Conservation (phyloP, 192 early-diverging fungal species). For the Backusella westeae region DNA sequence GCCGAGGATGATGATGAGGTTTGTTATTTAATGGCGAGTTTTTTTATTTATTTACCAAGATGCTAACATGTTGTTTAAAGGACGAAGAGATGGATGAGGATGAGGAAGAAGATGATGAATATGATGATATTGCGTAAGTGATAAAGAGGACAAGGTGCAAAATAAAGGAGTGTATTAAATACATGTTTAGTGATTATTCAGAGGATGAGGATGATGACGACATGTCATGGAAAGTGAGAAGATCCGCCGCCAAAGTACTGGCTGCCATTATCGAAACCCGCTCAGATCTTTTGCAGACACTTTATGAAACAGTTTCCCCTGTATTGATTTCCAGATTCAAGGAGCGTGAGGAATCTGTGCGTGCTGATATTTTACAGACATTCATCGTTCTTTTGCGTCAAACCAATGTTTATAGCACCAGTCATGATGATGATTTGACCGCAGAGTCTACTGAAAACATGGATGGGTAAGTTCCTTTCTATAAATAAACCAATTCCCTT, state of each 20-base stretch:
- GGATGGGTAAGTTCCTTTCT: background rate
- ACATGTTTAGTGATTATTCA: slow-evolving; percentile 60
- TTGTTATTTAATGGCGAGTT: slow-evolving; percentile 38
- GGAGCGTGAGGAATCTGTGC: slow-evolving; percentile 85
- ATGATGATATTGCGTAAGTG: slow-evolving; percentile 51
- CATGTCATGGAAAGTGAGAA: slow-evolving; percentile 89
- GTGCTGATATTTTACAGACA: slow-evolving; percentile 73
- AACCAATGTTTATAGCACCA: slow-evolving; percentile 48
- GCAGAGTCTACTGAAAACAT: background rate
- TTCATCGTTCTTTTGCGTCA: slow-evolving; percentile 66
- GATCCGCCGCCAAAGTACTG: slow-evolving; percentile 73
- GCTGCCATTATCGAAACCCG: slow-evolving; percentile 68
- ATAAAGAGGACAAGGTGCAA: background rate
- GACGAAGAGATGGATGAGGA: slow-evolving; percentile 56
- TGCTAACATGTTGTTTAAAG: slow-evolving; percentile 20
- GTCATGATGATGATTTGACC: slow-evolving; percentile 2
- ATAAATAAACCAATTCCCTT: background rate
- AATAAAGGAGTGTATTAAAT: no score
- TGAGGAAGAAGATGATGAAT: slow-evolving; percentile 64
- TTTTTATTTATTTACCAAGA: no score
- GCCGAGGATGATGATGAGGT: slow-evolving; percentile 56
- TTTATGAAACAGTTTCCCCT: slow-evolving; percentile 70
- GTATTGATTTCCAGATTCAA: slow-evolving; percentile 74
- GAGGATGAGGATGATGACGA: slow-evolving; percentile 78
- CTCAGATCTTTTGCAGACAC: slow-evolving; percentile 58